Base-by-base conservation (phyloP, 139 green algal genomes). In the Chlorella sp. region DNA sequence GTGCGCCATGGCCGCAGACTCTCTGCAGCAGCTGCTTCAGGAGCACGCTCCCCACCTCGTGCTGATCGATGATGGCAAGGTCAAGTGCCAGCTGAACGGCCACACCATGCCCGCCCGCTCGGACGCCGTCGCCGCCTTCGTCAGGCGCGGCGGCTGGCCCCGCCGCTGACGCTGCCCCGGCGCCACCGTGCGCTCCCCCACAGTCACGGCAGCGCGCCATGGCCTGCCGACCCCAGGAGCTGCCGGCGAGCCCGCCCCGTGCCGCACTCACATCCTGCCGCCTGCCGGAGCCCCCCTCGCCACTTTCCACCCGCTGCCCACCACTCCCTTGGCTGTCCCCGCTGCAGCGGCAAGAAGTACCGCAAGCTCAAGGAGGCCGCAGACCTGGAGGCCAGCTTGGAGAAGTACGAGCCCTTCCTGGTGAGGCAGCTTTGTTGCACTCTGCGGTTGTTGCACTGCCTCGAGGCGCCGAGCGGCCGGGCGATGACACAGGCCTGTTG, bases 331-430 rank as follows among this genome's bases (percentile, higher is more conserved):
- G 50, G 36, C 5, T n/a, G n/a, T 1, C 42, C 11, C 8, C 2
- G 41, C 15, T 72, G 33, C 74, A 85, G 79, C 42, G 79, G 79
- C 33, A 81, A 84, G 58, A 87, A 86, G 80, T 87, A 75, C 46
- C 33, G 29, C 31, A 73, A 72, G 70, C 73, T 84, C 38, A 79
- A 59, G 48, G 68, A 67, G 19, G 64, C 68, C 4, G 74, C 64
- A 23, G 63, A 87, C 48, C 46, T 75, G 35, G 72, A 78, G 7
- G 48, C 59, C 6, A 31, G 31, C 8, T 36, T 94, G n/a, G 21
- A 46, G 14, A 90, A 89, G 61, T 95, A 93, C 70, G 89, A 94
- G 73, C 91, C 91, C 23, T 94, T 94, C 78, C 83, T 95, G 14
- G 59, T n/a, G n/a, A n/a, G n/a, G n/a, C n/a, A n/a, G n/a, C n/a